These are phyloP conservation scores for Aspergillus carbonarius DNA, from an alignment of 2,329 filamentous ascomycete species.

Conservation along the genomic window DNA sequence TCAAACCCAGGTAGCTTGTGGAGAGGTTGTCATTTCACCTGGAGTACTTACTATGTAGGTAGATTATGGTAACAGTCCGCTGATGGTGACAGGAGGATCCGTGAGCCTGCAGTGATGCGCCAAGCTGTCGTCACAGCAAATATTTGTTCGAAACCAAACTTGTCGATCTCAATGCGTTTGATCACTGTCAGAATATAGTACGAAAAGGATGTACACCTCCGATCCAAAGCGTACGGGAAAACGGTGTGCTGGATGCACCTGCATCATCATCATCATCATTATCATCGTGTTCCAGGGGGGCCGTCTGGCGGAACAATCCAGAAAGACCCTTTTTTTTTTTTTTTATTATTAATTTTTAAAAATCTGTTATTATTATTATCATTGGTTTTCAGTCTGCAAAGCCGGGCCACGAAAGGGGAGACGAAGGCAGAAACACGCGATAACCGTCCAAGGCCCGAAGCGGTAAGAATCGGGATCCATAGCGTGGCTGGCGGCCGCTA, in stretches of 20 bases:
- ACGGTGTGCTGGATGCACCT: not conserved
- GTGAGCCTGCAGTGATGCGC: not conserved
- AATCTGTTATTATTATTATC: no score
- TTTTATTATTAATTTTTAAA: no score
- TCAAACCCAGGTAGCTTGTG: no score
- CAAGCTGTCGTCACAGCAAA: not conserved
- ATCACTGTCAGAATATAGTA: not conserved
- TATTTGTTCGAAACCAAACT: not conserved
- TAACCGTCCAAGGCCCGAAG: not conserved
- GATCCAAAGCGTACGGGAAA: not conserved
- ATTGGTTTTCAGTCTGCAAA: not conserved
- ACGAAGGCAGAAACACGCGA: not conserved
- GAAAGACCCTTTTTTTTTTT: constrained; percentile 4
- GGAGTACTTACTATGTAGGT: not conserved
- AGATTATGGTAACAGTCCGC: not conserved
- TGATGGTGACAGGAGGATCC: constrained; percentile 1
- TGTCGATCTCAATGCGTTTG: not conserved
- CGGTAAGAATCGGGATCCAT: constrained; percentile 13
- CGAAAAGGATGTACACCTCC: not conserved
- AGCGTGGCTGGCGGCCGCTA: constrained; percentile 17
- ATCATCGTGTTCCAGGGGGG: not conserved
- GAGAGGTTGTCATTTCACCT: no score
- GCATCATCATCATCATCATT: not conserved
- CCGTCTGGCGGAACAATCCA: constrained; percentile 8
- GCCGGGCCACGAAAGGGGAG: not conserved